Evolutionary conservation across 2,329 filamentous ascomycete species (phyloP), one percentile per base, ranked within the genome.

Genomic region (Beauveria scarabaeidicola): DNA sequence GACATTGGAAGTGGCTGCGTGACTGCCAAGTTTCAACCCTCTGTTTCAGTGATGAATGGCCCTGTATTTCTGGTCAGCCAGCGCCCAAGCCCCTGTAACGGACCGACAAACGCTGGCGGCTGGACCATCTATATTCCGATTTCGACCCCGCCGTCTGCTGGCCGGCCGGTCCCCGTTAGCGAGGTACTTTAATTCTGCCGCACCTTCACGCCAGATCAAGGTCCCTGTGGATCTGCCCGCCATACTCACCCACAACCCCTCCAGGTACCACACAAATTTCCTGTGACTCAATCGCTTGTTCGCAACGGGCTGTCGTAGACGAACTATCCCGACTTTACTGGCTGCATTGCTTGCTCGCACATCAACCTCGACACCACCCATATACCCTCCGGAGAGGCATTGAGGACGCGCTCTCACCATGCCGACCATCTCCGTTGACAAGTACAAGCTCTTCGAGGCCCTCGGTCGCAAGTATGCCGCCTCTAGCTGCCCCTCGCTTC

Each of bases 391-490:
- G 55, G 60, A 62, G 58, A 67, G 64, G 63, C 64, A 67, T 64
- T 63, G 66, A 66, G 64, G 61, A 59, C 60, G 57, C 53, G 48
- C 58, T 69, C 66, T 72, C 71, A 74, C 61, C 66, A 97, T 97
- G 94, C 94, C 94, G 77, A 99, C 94, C 73, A 97, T 99, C 69
- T 83, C 88, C 68, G 92, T 97, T 68, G 90, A 97, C 81, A 99
- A 97, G 80, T 92, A 91, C 70, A 90, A 88, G 72, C 90, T 99
- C 72, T 97, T 89, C 82, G 87, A 95, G 78, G 91, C 90, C 73
- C 84, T 99, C 62, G 93, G 91, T 71, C 87, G 87, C 77, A 87
- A 94, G 84, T 97, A 75, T 69, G 52, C 61, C 65, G n/a, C 56
- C 61, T 61, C 56, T 55, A 56, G 40, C 43, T 52, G 55, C 61